Evolutionary conservation across 805 yeast species (phyloP), one percentile per base, ranked within the genome.

Genomic region (Schwanniomyces polymorphus): DNA sequence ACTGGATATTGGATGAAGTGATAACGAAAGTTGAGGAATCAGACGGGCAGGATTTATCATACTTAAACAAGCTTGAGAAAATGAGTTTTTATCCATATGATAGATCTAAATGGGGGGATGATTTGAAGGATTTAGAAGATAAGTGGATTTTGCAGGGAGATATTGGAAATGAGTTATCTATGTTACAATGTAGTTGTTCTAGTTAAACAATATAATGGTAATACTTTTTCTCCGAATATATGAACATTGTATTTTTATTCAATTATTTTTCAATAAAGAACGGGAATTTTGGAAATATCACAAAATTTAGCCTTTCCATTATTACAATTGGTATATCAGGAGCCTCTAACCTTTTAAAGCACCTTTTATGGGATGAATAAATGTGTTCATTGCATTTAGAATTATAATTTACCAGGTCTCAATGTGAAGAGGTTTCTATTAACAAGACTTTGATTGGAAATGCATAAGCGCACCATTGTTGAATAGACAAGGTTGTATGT

Each of bases 1-100:
- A 84, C 52, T 89, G 96, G 91, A 84, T 91, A 44, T 72, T 94
- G 45, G 89, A 90, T 45, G 91, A 91, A 50, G 97, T 90, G 0
- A 84, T 88, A 40, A 75, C 79, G 26, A 67, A 70, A 39, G 75
- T 84, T 0, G 72, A 76, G 31, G 87, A 82, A 1, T 70, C 76
- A 26, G 73, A 78, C 29, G 70, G 68, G n/a, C 60, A 60, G 27
- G 84, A 82, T 59, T 58, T 74, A 10, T 68, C 73, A 0, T 68
- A 79, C 37, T 69, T 91, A 50, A 59, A 80, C 27, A 87, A 87
- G 55, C 70, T 91, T 10, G 75, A 84, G 47, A 70, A 74, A 44
- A 88, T 92, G 97, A 71, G 87, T 10, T 71, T 82, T 27, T 69
- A 85, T 57, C 98, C 99, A 0, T 91, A 79, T 63, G 85, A 86